Evolutionary conservation across 2,329 filamentous ascomycete species (phyloP).

Genomic region (Camillea tinctor): DNA sequence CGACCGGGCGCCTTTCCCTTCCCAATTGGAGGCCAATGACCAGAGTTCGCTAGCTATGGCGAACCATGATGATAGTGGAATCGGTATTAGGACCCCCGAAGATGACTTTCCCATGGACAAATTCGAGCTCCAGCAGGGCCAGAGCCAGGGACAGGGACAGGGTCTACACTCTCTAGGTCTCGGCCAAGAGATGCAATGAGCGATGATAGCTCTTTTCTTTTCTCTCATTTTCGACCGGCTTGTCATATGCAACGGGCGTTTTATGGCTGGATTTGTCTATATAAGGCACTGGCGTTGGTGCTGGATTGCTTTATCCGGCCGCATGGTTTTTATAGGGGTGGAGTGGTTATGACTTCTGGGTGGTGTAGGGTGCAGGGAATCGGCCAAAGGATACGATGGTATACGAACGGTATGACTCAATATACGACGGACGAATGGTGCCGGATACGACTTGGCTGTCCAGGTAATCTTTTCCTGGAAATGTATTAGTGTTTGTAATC

Average conservation of each 20-base stretch:
- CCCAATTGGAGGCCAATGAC: conserved; percentile 41
- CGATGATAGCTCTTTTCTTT: not conserved
- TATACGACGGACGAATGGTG: conserved; percentile 20
- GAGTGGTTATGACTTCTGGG: not conserved
- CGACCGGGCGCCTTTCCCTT: conserved; percentile 49
- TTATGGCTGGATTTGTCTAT: conserved; percentile 12
- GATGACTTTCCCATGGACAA: conserved; percentile 64
- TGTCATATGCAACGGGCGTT: conserved; percentile 1
- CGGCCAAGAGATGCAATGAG: conserved; percentile 9
- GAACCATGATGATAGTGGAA: conserved; percentile 70
- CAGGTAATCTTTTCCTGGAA: conserved; percentile 7
- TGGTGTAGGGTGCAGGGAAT: conserved; percentile 1
- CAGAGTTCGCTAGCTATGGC: conserved; percentile 44
- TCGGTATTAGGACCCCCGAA: conserved; percentile 67
- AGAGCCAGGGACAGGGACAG: conserved; percentile 37
- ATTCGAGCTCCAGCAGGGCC: conserved; percentile 45
- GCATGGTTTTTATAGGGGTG: conserved; percentile 1
- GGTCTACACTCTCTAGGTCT: conserved; percentile 30
- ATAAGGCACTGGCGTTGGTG: conserved; percentile 15
- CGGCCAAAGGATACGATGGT: conserved; percentile 15
- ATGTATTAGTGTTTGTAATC: conserved; percentile 15
- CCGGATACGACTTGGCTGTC: conserved; percentile 6
- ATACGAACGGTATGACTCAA: conserved; percentile 27
- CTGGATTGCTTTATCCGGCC: conserved; percentile 7
- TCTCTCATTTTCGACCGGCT: not conserved